phyloP scores from a whole-genome alignment of 1,284 basidiomycete species.

The Malassezia vespertilionis region DNA sequence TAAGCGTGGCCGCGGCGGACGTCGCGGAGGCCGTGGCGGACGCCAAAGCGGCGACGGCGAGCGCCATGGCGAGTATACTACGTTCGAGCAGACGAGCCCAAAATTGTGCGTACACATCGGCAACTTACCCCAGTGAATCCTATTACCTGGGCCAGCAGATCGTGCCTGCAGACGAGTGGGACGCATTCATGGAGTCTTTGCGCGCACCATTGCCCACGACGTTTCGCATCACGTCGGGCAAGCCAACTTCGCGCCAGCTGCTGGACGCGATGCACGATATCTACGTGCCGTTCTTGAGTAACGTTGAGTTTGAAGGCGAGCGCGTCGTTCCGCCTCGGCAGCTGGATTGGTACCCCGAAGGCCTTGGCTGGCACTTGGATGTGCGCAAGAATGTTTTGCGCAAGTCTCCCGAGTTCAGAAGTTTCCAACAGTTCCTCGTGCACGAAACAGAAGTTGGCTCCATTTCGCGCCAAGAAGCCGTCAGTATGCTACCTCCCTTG shows the following conservation, averaged over 20 bases:
- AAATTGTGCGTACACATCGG: conserved; percentile 7
- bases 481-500: conserved; percentile 95
- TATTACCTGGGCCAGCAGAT: conserved; percentile 45
- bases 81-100: conserved; percentile 16
- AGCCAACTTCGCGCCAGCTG: conserved; percentile 35
- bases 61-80: conserved; percentile 14
- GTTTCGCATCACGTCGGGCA: conserved; percentile 65
- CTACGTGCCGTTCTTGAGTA: conserved; percentile 67
- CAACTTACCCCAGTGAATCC: conserved; percentile 26
- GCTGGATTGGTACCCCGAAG: conserved; percentile 84
- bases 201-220: conserved; percentile 76
- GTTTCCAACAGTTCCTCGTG: conserved; percentile 90
- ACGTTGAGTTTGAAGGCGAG: conserved; percentile 68
- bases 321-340: conserved; percentile 60
- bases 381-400: conserved; percentile 79
- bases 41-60: conserved; percentile 1
- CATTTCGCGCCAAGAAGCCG: conserved; percentile 89
- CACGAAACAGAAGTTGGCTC: conserved; percentile 98
- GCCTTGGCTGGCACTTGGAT: conserved; percentile 89
- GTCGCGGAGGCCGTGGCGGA: conserved; percentile 11
- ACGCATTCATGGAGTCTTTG: conserved; percentile 60
- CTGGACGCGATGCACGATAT: conserved; percentile 38
- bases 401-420: conserved; percentile 84
- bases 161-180: conserved; percentile 58
- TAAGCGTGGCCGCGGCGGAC: conserved; percentile 3